Conservation (phyloP, 495 filamentous ascomycete species). For the Parmelia sp. region DNA sequence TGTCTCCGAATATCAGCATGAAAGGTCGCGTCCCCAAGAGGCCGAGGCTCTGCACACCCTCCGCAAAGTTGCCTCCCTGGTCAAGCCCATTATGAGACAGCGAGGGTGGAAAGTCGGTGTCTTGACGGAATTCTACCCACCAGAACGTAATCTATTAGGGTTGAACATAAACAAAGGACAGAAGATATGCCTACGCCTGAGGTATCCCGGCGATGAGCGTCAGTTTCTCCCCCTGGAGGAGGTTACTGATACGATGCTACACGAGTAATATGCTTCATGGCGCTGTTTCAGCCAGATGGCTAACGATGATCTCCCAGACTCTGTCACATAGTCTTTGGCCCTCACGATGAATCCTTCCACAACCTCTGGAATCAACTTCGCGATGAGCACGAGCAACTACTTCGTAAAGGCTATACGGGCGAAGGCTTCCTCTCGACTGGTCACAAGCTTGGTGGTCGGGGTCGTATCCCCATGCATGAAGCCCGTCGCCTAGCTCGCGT, state of each 20-base stretch:
- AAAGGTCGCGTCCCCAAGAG: slow-evolving; percentile 62
- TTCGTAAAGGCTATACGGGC: slow-evolving; percentile 80
- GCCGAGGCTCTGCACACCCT: slow-evolving; percentile 77
- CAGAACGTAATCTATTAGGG: slow-evolving; percentile 68
- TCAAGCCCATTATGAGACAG: slow-evolving; percentile 93
- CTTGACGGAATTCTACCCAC: slow-evolving; percentile 80
- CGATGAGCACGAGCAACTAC: slow-evolving; percentile 70
- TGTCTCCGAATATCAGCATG: slow-evolving; percentile 71
- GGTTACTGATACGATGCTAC: slow-evolving; percentile 86
- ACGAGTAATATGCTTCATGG: slow-evolving; percentile 54
- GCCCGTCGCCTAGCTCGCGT: slow-evolving; percentile 67
- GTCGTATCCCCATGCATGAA: slow-evolving; percentile 62
- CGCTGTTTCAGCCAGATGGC: not conserved
- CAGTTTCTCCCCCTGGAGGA: slow-evolving; percentile 78
- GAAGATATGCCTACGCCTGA: slow-evolving; percentile 77
- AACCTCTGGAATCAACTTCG: slow-evolving; percentile 82
- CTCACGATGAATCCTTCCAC: slow-evolving; percentile 78
- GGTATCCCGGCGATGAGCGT: slow-evolving; percentile 65
- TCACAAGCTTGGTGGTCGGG: slow-evolving; percentile 59
- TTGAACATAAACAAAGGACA: slow-evolving; percentile 71
- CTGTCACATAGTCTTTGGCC: slow-evolving; percentile 76
- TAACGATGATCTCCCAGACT: slow-evolving; percentile 39
- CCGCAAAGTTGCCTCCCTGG: slow-evolving; percentile 76
- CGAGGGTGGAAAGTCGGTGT: slow-evolving; percentile 72
- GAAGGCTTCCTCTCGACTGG: slow-evolving; percentile 81